A percentile compares a stretch with the other conserved stretches of the same genome.
Conservation (phyloP, 1,284 basidiomycete species). For the Taiwanofungus camphoratus region DNA sequence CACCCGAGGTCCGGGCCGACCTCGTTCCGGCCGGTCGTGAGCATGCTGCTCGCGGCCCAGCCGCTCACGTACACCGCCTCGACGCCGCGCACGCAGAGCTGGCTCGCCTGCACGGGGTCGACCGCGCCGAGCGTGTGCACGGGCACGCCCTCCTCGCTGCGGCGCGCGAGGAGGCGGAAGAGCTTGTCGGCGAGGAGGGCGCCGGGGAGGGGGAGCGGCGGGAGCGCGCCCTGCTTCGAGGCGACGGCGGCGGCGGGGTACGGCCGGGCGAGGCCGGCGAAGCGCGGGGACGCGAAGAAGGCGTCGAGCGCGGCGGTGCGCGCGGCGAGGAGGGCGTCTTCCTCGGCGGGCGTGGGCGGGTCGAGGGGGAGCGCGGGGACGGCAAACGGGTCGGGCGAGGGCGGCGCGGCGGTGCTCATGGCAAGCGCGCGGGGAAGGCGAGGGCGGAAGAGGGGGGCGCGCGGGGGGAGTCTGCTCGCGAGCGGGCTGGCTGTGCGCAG, state of each 20-base stretch:
- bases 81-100: slow-evolving; percentile 94
- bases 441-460: no score
- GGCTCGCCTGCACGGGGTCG: slow-evolving; percentile 92
- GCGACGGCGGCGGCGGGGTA: slow-evolving; percentile 78
- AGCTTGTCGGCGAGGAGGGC: slow-evolving; percentile 82
- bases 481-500: no score
- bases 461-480: no score
- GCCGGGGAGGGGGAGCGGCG: slow-evolving; percentile 72
- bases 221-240: slow-evolving; percentile 85
- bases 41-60: slow-evolving; percentile 85
- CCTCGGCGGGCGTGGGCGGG: slow-evolving; percentile 59
- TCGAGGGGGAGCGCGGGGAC: slow-evolving; percentile 45
- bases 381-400: slow-evolving; percentile 13
- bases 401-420: slow-evolving; percentile 11
- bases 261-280: slow-evolving; percentile 67
- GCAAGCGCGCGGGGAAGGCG: slow-evolving; percentile 6
- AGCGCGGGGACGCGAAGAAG: slow-evolving; percentile 77
- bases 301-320: slow-evolving; percentile 59
- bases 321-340: slow-evolving; percentile 59
- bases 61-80: slow-evolving; percentile 96
- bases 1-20: slow-evolving; percentile 97
- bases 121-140: slow-evolving; percentile 87
- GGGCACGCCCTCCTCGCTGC: slow-evolving; percentile 60
- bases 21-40: slow-evolving; percentile 91
- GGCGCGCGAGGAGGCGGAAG: slow-evolving; percentile 58